phyloP scores from a whole-genome alignment of 192 early-diverging fungal species.

The Oehlia diaphana region DNA sequence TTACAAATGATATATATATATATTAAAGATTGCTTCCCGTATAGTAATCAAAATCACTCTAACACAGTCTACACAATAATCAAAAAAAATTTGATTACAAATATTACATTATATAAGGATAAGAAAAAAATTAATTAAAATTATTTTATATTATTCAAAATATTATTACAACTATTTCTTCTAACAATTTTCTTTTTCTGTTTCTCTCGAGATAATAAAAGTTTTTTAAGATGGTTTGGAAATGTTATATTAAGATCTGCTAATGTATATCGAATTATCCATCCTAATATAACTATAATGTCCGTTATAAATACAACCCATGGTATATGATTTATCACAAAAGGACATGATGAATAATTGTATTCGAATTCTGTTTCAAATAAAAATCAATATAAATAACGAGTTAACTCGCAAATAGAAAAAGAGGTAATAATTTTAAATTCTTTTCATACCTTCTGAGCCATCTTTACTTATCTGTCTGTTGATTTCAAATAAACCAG shows the following conservation, averaged over 20 bases:
- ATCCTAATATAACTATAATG: constrained; percentile 1
- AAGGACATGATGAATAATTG: constrained; percentile 26
- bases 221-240: background rate
- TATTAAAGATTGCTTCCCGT: too few species aligned
- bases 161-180: background rate
- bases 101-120: background rate
- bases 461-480: background rate
- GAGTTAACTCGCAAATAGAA: background rate
- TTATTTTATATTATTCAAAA: background rate
- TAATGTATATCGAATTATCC: background rate
- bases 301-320: constrained; percentile 17
- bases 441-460: background rate
- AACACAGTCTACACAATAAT: too few species aligned
- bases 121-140: background rate
- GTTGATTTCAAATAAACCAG: constrained; percentile 61
- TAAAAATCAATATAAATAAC: background rate
- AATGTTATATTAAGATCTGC: background rate
- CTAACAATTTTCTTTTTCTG: background rate
- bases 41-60: too few species aligned
- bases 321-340: constrained; percentile 29
- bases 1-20: too few species aligned
- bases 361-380: constrained; percentile 23
- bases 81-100: too few species aligned
- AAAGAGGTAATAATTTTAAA: background rate
- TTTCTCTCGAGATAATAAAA: background rate